Percentiles rank a stretch among this genome's conserved stretches.
These are phyloP conservation scores for Podospora pseudoanserina DNA, from an alignment of 495 filamentous ascomycete species.

Conservation along the genomic window DNA sequence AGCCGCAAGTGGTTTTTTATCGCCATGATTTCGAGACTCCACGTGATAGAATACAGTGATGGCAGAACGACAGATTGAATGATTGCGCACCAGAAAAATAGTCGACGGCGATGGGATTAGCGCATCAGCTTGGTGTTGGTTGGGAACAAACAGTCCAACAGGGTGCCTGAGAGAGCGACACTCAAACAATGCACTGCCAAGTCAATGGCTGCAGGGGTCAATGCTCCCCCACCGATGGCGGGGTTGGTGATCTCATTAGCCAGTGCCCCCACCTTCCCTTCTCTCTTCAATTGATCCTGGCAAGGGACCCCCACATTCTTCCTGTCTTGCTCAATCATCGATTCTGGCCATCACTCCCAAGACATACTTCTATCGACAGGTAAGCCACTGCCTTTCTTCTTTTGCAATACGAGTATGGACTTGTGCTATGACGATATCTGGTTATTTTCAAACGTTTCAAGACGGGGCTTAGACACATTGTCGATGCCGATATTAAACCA, in stretches of 20 bases:
- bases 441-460: neutral
- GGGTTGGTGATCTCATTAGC: neutral
- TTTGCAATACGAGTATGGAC: neutral
- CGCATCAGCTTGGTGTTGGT: neutral
- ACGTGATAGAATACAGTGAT: neutral
- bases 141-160: neutral
- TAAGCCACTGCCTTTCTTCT: neutral
- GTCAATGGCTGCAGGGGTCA: neutral
- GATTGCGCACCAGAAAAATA: constrained; percentile 1
- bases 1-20: constrained; percentile 17
- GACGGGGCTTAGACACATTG: neutral
- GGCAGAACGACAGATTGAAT: neutral
- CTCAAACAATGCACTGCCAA: neutral
- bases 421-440: neutral
- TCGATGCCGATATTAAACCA: neutral
- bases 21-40: constrained; percentile 20
- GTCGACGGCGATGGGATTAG: neutral
- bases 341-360: neutral
- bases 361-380: neutral
- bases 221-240: neutral
- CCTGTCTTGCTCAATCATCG: neutral
- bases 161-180: neutral
- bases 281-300: neutral
- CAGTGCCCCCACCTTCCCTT: neutral
- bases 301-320: neutral